Evolutionary conservation across 1,284 basidiomycete species (phyloP).

Genomic region (Abortiporus biennis): DNA sequence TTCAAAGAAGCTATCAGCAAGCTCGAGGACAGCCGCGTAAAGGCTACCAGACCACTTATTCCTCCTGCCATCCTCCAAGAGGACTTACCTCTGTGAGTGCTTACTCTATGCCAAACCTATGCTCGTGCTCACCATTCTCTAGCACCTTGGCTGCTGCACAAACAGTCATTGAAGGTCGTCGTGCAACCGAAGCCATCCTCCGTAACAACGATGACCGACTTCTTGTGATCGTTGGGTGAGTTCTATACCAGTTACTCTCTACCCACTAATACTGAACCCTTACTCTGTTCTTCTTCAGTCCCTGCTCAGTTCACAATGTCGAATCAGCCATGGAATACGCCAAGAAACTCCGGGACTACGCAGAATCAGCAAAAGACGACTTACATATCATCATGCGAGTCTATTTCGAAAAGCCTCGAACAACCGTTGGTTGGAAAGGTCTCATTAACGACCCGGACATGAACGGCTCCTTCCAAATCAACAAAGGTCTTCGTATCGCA

Average conservation of each 20-base stretch:
- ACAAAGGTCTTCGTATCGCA: constrained; percentile 92
- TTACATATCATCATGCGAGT: constrained; percentile 96
- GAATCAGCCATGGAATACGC: constrained; percentile 85
- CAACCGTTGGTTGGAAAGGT: constrained; percentile 98
- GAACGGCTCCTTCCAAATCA: constrained; percentile 88
- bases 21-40: constrained; percentile 86
- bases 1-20: constrained; percentile 74
- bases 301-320: constrained; percentile 89
- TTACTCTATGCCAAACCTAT: background rate
- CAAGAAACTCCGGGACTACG: constrained; percentile 73
- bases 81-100: constrained; percentile 68
- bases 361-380: constrained; percentile 77
- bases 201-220: constrained; percentile 85
- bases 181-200: constrained; percentile 73
- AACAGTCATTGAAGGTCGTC: constrained; percentile 83
- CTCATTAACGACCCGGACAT: constrained; percentile 94
- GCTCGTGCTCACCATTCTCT: constrained; percentile 2
- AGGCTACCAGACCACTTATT: constrained; percentile 80
- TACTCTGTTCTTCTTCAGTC: constrained; percentile 39
- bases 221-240: constrained; percentile 82
- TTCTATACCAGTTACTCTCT: constrained; percentile 12
- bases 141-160: constrained; percentile 70
- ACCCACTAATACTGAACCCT: constrained; percentile 9
- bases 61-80: constrained; percentile 91
- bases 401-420: constrained; percentile 95